Base-by-base conservation (phyloP, 1,284 basidiomycete genomes). In the Cryptococcus sp. region DNA sequence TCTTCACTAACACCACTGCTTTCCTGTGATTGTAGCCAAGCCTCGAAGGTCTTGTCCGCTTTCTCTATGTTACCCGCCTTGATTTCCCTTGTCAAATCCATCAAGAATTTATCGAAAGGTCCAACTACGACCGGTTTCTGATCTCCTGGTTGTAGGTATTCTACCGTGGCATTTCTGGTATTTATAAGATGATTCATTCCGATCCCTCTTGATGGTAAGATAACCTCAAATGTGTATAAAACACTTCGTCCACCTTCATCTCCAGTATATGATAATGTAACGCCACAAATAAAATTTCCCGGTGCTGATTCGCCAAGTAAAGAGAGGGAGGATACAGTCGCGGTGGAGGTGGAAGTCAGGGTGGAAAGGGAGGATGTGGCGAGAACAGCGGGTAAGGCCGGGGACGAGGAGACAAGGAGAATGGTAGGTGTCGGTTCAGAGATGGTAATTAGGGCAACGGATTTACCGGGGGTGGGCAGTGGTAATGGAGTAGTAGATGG, bases 111-210 rank as follows among this genome's bases (percentile, higher is more conserved):
- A 8, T 55, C 41, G 32, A 48, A 30, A 52, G n/a, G 43, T 7
- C 15, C 23, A 14, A n/a, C 32, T 11, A 23, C 30, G 8, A 8
- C 34, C 13, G 14, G 11, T 7, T 33, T 32, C 1, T 8, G 8
- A 4, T 30, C 3, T 3, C 1, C n/a, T n/a, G 8, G 42, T 30
- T 13, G 10, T 8, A n/a, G 10, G 38, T 71, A 61, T 44, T 67
- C 65, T 3, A 42, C 55, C 7, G 60, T 52, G 0, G 71, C 67
- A 2, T 53, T 53, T 5, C 67, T 58, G 4, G 59, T 65, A 3
- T 71, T 71, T 13, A 75, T 53, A 0, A 75, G 60, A 14, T 59
- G 50, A 11, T 66, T 63, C 52, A 75, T 62, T 1, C 73, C 73
- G 7, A 75, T 57, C 3, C 73, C 72, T 6, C 55, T 58, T 4